Conservation (phyloP, 495 filamentous ascomycete genomes). For the Aspergillus sparsus region DNA sequence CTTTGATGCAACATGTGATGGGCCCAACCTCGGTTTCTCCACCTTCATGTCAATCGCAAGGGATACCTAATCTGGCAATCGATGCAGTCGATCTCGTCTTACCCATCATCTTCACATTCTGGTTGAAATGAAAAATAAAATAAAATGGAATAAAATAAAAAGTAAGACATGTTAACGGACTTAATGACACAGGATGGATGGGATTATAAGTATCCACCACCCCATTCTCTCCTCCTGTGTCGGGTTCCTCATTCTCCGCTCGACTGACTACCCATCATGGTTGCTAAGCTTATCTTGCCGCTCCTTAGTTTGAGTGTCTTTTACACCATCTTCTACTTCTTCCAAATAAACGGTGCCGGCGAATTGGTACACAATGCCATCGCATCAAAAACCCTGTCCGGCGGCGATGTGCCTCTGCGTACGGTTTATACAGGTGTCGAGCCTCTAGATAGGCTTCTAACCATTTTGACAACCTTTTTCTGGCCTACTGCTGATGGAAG, state of each 20-base stretch:
- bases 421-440: constrained; percentile 53
- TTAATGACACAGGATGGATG: background rate
- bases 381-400: constrained; percentile 42
- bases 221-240: background rate
- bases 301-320: constrained; percentile 43
- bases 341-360: constrained; percentile 43
- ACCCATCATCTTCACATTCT: background rate
- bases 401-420: constrained; percentile 40
- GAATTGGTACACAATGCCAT: constrained; percentile 31
- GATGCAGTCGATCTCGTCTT: background rate
- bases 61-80: background rate
- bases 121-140: background rate
- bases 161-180: too few relatives aligned
- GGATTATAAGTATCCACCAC: background rate
- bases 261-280: constrained; percentile 17
- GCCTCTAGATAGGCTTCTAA: constrained; percentile 49
- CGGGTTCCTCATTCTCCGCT: background rate
- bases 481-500: constrained; percentile 55
- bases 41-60: background rate
- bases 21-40: background rate
- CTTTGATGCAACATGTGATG: background rate
- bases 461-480: constrained; percentile 55
- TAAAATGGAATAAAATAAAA: too few relatives aligned
- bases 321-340: constrained; percentile 46
- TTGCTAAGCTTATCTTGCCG: constrained; percentile 40